Conservation (phyloP, 2,329 filamentous ascomycete genomes). For the Balansia obtecta region DNA sequence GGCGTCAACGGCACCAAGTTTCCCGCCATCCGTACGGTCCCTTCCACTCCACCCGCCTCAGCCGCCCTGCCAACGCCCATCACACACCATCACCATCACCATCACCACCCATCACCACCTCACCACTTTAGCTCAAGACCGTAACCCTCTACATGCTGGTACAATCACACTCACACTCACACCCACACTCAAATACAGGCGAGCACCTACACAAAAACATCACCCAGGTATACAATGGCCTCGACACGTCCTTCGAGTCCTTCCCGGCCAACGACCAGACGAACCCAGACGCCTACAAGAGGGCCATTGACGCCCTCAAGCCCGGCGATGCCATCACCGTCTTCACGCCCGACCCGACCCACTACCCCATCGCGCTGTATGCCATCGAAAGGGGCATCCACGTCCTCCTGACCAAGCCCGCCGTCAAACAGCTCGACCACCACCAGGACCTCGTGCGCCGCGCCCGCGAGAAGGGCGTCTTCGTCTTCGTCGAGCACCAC, state of each 20-base stretch:
- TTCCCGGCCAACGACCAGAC: slow-evolving; percentile 62
- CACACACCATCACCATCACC: background rate
- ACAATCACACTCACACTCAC: background rate
- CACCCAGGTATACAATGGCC: slow-evolving; percentile 70
- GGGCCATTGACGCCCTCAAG: slow-evolving; percentile 70
- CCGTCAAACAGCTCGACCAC: slow-evolving; percentile 71
- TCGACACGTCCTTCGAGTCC: slow-evolving; percentile 77
- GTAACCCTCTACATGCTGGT: background rate
- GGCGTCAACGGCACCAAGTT: slow-evolving; percentile 83
- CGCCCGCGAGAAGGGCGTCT: slow-evolving; percentile 62
- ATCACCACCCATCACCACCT: no score
- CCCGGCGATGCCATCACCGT: slow-evolving; percentile 86
- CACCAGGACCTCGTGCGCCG: slow-evolving; percentile 66
- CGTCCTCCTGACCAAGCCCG: slow-evolving; percentile 88
- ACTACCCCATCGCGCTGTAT: slow-evolving; percentile 85
- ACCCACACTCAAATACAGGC: slow-evolving; percentile 30
- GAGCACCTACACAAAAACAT: slow-evolving; percentile 84
- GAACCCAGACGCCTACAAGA: slow-evolving; percentile 76
- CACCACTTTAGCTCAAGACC: no score
- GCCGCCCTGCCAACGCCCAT: background rate
- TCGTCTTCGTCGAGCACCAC: slow-evolving; percentile 92
- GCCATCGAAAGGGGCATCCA: slow-evolving; percentile 81
- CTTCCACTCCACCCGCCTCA: background rate
- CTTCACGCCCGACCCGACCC: slow-evolving; percentile 88
- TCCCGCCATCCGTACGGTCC: slow-evolving; percentile 66